Base-by-base conservation (phyloP, 2,329 filamentous ascomycete genomes). In the Byssoonygena ceratinophila region DNA sequence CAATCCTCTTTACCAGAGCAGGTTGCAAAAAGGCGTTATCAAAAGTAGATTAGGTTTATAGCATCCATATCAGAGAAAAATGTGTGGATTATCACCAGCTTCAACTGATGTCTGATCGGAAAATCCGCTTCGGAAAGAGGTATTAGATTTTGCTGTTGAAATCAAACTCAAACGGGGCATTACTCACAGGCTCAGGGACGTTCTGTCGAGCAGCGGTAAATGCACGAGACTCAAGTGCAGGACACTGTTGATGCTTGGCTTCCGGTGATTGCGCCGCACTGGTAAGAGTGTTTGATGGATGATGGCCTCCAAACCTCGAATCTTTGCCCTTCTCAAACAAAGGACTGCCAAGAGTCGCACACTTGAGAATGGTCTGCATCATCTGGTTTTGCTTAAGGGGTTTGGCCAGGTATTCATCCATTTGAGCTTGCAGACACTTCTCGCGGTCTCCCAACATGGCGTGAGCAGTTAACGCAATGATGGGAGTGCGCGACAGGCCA, bases 341-440 rank as follows among this genome's bases (percentile, higher is more conserved):
- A 6, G 67, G 69, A 18, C 67, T 67, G 54, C 91, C 89, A 31
- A 97, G 82, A 3, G 92, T 96, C 11, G 89, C 91, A 66, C 91
- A 97, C 68, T 96, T 95, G 58, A 97, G 79, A 55, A 98, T 97
- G 0, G 90, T 96, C 72, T 97, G 91, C 63, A 97, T 96, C 64
- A 97, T 83, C 68, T 95, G 88, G 67, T 94, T 96, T 66, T 95
- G 91, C 69, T 96, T 94, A 56, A 97, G 76, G 23, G 91, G 91
- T 68, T 98, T 98, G 16, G 91, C 95, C 39, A 98, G 76, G 66
- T 98, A 98, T 69, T 98, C 92, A 68, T 98, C 92, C 92, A 98
- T 98, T 73, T 97, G 89, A 8, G 91, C 92, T 67, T 95, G 88
- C 56, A 98, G 94, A 69, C 92, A 98, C 75, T 94, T 95, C 68